Base-by-base conservation (phyloP, 495 filamentous ascomycete species). In the Aspergillus kassunensis region DNA sequence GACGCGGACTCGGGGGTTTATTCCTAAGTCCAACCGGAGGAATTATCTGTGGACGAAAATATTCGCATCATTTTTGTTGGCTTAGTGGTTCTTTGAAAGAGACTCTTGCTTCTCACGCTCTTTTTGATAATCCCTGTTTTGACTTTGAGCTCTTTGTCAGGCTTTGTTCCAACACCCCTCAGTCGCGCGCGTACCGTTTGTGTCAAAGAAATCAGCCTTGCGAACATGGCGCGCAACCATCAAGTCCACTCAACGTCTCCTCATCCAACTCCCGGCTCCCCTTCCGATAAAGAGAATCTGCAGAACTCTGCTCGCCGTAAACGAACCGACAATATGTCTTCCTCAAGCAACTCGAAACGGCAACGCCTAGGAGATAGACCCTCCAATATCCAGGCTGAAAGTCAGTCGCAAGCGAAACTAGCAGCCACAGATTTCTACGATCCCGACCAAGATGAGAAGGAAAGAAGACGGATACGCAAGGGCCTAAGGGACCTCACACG, bases 361-460 rank as follows among this genome's bases (percentile, higher is more conserved):
- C 67, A 67, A 27, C 73, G 74, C 57, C 57, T 79, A 5, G 62
- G 60, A 12, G 69, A 74, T 33, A 66, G 64, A 49, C 21, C 52
- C 8, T 51, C 58, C 5, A 72, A 70, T 51, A 39, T 53, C 9
- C 67, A 57, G 16, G 25, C 44, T 33, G 53, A 30, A 25, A 60
- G 55, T 34, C 60, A 68, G 47, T 68, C 55, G 21, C 53, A 51
- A 6, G 63, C 68, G 35, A 67, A 68, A 48, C 57, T 51, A 7
- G 45, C 59, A 27, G 49, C 55, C 30, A 78, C 64, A 5, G 64
- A 76, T 48, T 85, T 75, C 54, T 99, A 95, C 62, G 90, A 99
- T 54, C 93, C 93, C 0, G 84, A 96, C 58, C 93, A 99, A 61
- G 80, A 89, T 53, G 78, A 85, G 31, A 82, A 85, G n/a, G 82